Base-by-base conservation (phyloP, 1,139 yeast genomes). In the Candida sanyaensis region DNA sequence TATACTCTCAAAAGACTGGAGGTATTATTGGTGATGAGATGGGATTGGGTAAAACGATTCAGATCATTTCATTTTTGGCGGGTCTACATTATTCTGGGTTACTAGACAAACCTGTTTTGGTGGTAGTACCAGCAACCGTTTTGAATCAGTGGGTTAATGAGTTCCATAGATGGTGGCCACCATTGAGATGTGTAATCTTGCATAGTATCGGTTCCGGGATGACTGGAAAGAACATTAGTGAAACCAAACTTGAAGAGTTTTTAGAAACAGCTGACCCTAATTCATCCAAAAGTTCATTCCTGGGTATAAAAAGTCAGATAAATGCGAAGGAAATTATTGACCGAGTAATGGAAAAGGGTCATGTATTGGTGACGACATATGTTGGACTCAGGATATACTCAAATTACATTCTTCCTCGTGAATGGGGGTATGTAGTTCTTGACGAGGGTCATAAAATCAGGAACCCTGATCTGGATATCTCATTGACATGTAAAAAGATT, bases 161-260 rank as follows among this genome's bases (percentile, higher is more conserved):
- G 64, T 84, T 93, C 48, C 99, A 93, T 59, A 78, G 86, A 43
- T 93, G 99, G 99, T 93, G 98, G 98, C 98, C 99, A 1, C 92
- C 97, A 0, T 74, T 95, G 28, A 69, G 99, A 50, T 84, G 93
- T 13, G 84, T 88, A 2, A 90, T 93, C 44, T 69, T 93, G 41
- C 99, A 93, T 65, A 86, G 97, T 4, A 93, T 91, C 43, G 99
- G 99, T 0, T 75, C 91, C 1, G 99, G 97, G 0, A 86, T 93
- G 91, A 37, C 30, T 28, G 71, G 73, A 7, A 66, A 68, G 9
- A 67, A 64, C 26, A 66, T 68, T 10, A 64, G 67, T 4, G 87
- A 84, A 49, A 83, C 72, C 45, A 75, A 76, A 43, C 54, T 80
- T 31, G 87, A 83, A 51, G 71, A 71, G 37, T 68, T 68, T 37